Conservation (phyloP, 1,284 basidiomycete genomes). For the Neolentinus lepideus region DNA sequence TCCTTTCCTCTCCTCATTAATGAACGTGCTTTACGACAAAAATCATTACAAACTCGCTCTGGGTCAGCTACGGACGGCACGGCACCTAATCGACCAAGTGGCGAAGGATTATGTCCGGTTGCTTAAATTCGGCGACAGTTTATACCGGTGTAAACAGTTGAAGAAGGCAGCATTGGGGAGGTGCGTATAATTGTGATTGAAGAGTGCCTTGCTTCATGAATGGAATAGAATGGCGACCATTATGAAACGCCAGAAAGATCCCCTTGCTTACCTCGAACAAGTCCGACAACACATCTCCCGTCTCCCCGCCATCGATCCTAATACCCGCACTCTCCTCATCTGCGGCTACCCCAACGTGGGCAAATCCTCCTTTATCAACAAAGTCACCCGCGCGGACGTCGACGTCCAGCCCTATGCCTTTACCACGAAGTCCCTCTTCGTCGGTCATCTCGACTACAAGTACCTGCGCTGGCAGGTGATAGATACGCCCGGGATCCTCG, state of each 20-base stretch:
- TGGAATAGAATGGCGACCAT: constrained; percentile 83
- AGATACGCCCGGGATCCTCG: constrained; percentile 89
- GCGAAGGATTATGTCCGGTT: constrained; percentile 94
- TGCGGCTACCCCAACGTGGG: constrained; percentile 98
- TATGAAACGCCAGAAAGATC: constrained; percentile 96
- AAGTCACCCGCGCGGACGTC: constrained; percentile 94
- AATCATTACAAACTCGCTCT: constrained; percentile 98
- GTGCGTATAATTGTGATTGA: constrained; percentile 34
- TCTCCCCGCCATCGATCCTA: constrained; percentile 93
- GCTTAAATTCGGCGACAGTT: constrained; percentile 92
- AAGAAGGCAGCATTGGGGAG: constrained; percentile 93
- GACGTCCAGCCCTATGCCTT: constrained; percentile 98
- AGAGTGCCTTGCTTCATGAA: neutral
- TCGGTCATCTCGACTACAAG: constrained; percentile 96
- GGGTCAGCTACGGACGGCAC: constrained; percentile 88
- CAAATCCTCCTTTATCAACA: constrained; percentile 97
- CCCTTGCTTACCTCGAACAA: constrained; percentile 93
- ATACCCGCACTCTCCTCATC: constrained; percentile 92
- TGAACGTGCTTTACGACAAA: constrained; percentile 98
- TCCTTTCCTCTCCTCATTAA: constrained; percentile 87
- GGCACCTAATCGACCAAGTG: constrained; percentile 92
- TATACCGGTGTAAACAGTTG: constrained; percentile 95
- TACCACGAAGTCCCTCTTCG: constrained; percentile 94
- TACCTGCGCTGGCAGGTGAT: constrained; percentile 98
- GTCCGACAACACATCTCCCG: constrained; percentile 96